Evolutionary conservation across 1,284 basidiomycete genomes (phyloP).

Genomic region (Ustilago loliicola): DNA sequence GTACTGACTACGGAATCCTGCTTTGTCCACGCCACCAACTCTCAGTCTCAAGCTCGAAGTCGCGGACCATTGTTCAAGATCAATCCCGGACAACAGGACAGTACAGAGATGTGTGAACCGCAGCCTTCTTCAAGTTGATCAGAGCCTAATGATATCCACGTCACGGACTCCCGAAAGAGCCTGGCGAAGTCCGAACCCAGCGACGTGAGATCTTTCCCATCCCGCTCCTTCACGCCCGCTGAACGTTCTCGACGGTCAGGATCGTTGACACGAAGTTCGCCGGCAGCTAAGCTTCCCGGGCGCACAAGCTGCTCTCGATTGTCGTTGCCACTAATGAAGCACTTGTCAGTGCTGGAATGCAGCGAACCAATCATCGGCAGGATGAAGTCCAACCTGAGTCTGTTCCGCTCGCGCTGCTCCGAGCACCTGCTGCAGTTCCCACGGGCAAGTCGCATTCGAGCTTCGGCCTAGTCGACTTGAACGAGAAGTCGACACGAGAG

Average conservation of each 20-base stretch:
- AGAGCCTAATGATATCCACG: too few relatives aligned
- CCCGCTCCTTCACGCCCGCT: neutral
- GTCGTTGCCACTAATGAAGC: neutral
- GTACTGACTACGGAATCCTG: too few relatives aligned
- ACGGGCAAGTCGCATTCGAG: neutral
- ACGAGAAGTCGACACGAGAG: neutral
- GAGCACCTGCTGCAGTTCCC: neutral
- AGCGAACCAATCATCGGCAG: too few relatives aligned
- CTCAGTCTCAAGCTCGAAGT: too few relatives aligned
- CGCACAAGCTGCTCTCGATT: neutral
- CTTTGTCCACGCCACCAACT: too few relatives aligned
- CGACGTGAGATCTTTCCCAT: neutral
- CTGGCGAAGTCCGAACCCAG: too few relatives aligned
- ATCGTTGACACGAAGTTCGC: neutral
- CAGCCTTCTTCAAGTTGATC: too few relatives aligned
- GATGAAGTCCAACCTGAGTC: too few relatives aligned
- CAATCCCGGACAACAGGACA: too few relatives aligned
- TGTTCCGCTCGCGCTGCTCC: neutral
- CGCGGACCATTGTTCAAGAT: too few relatives aligned
- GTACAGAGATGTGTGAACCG: too few relatives aligned
- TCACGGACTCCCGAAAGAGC: too few relatives aligned
- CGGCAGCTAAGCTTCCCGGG: neutral
- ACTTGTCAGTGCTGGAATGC: neutral
- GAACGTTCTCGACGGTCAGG: neutral
- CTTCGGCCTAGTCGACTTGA: neutral